phyloP scores from a whole-genome alignment of 768 basidiomycete species.

The Termitomyces sp. region DNA sequence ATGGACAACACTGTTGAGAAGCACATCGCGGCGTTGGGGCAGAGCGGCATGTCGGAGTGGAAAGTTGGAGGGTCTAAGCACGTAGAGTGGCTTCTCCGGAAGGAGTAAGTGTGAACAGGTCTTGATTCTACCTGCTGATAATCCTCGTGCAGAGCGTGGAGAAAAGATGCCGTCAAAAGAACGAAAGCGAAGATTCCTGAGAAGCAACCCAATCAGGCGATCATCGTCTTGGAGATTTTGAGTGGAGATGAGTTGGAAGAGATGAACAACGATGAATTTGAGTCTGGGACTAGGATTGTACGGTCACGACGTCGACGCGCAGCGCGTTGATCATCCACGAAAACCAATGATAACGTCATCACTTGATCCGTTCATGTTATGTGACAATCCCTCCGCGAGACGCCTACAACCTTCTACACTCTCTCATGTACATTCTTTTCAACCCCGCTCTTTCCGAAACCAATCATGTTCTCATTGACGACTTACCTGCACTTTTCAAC shows the following conservation, averaged over 20 bases:
- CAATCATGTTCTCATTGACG: constrained; percentile 19
- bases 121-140: background rate
- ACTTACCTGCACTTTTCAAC: constrained; percentile 22
- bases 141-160: constrained; percentile 33
- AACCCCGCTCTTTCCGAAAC: constrained; percentile 34
- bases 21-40: constrained; percentile 48
- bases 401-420: background rate
- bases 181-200: constrained; percentile 10
- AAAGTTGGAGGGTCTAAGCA: constrained; percentile 39
- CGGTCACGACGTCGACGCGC: constrained; percentile 3
- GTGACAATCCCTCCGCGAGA: background rate
- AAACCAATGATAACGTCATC: constrained; percentile 9
- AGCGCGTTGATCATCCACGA: background rate
- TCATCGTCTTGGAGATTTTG: constrained; percentile 1
- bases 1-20: constrained; percentile 59
- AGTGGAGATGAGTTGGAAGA: constrained; percentile 1
- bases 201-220: background rate
- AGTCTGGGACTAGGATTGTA: background rate
- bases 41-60: constrained; percentile 51
- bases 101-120: constrained; percentile 44
- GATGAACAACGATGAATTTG: background rate
- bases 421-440: constrained; percentile 34
- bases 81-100: constrained; percentile 50
- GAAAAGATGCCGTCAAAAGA: constrained; percentile 24
- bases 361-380: background rate